Evolutionary conservation across 805 yeast species (phyloP).

Genomic region (Wickerhamomyces sydowiorum): DNA sequence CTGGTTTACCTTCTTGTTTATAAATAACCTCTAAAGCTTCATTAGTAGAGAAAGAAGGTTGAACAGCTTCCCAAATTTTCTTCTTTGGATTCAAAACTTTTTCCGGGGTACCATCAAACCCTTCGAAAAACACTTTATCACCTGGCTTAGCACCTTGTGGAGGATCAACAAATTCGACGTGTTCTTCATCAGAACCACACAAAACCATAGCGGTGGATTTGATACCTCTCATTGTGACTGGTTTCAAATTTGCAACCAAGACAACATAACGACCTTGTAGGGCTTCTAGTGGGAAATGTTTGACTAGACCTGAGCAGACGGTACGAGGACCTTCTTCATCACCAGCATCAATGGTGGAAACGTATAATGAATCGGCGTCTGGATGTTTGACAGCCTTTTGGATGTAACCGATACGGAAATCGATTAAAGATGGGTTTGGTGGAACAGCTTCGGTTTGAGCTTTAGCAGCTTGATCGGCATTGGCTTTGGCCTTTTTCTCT

Average conservation of each 20-base stretch:
- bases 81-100: constrained; percentile 94
- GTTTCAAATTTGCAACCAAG: constrained; percentile 92
- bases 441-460: constrained; percentile 56
- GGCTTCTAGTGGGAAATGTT: constrained; percentile 82
- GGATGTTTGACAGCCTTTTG: constrained; percentile 97
- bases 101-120: constrained; percentile 84
- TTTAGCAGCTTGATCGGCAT: constrained; percentile 38
- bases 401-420: constrained; percentile 92
- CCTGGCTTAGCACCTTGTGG: constrained; percentile 93
- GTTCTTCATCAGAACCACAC: constrained; percentile 75
- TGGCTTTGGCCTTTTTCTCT: constrained; percentile 50
- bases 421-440: constrained; percentile 80
- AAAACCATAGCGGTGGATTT: constrained; percentile 95
- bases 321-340: constrained; percentile 97
- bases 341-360: constrained; percentile 94
- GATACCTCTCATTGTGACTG: constrained; percentile 97
- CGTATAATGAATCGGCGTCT: constrained; percentile 93
- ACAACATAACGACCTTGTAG: constrained; percentile 93
- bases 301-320: constrained; percentile 94
- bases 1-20: constrained; percentile 69
- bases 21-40: constrained; percentile 73
- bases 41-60: constrained; percentile 83
- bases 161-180: constrained; percentile 91
- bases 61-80: constrained; percentile 94
- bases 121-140: constrained; percentile 93